Evolutionary conservation across 768 basidiomycete species (phyloP).

Genomic region (Podaxis sp.): DNA sequence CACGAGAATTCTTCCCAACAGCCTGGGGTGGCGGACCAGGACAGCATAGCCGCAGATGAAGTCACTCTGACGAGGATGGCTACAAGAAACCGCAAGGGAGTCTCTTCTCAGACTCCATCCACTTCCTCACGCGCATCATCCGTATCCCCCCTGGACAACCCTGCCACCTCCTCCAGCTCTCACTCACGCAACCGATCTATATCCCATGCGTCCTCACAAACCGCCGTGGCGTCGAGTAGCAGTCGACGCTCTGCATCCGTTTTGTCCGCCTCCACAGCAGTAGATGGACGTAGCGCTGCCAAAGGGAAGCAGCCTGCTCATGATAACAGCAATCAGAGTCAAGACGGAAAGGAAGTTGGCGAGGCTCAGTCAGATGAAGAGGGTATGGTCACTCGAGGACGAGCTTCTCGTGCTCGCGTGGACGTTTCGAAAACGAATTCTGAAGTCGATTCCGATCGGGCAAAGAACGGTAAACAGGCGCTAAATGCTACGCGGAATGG

Average conservation of each 20-base stretch:
- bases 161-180: constrained; percentile 15
- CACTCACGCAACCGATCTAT: constrained; percentile 38
- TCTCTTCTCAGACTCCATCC: constrained; percentile 13
- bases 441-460: constrained; percentile 2
- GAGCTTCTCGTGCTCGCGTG: constrained; percentile 20
- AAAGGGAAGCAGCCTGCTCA: constrained; percentile 19
- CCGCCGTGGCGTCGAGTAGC: constrained; percentile 25
- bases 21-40: constrained; percentile 4
- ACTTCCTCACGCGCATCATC: constrained; percentile 16
- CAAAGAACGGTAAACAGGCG: constrained; percentile 6
- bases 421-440: not conserved
- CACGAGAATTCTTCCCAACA: constrained; percentile 13
- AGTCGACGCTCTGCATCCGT: constrained; percentile 36
- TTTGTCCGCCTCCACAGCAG: constrained; percentile 35
- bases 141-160: constrained; percentile 7
- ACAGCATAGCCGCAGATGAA: not conserved
- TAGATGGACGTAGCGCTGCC: constrained; percentile 23
- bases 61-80: constrained; percentile 8
- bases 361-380: constrained; percentile 24
- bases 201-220: constrained; percentile 38
- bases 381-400: constrained; percentile 38
- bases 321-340: constrained; percentile 17
- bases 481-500: constrained; percentile 1
- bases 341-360: constrained; percentile 11
- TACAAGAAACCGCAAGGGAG: constrained; percentile 7